A percentile compares a stretch with the other conserved stretches of the same genome.
Evolutionary conservation across 2,329 filamentous ascomycete species (phyloP).

Genomic region (Cladosporium oxysporum): DNA sequence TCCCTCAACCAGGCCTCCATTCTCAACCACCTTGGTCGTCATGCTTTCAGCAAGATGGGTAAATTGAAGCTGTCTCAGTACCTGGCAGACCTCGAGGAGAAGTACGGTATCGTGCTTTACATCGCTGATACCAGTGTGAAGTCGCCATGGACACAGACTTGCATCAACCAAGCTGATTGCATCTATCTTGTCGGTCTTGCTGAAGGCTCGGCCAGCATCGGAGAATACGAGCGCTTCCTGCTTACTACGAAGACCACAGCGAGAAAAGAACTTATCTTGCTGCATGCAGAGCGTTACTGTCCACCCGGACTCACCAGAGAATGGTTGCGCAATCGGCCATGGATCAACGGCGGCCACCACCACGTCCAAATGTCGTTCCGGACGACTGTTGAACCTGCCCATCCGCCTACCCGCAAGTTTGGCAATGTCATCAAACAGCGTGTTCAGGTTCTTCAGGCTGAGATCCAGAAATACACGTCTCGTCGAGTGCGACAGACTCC

Average conservation of each 20-base stretch:
- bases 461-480: constrained; percentile 97
- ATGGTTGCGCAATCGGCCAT: constrained; percentile 86
- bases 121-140: constrained; percentile 97
- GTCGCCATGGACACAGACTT: constrained; percentile 97
- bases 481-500: constrained; percentile 85
- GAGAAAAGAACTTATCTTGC: constrained; percentile 83
- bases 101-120: constrained; percentile 93
- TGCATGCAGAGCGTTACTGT: constrained; percentile 88
- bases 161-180: constrained; percentile 94
- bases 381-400: constrained; percentile 66
- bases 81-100: constrained; percentile 93
- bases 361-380: constrained; percentile 95
- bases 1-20: constrained; percentile 93
- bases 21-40: constrained; percentile 88
- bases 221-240: constrained; percentile 95
- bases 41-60: constrained; percentile 96
- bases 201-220: constrained; percentile 84
- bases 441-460: constrained; percentile 91
- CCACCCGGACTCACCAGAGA: constrained; percentile 79
- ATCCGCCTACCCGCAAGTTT: constrained; percentile 73
- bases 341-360: constrained; percentile 97
- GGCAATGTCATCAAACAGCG: constrained; percentile 86
- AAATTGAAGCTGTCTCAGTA: constrained; percentile 96
- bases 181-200: constrained; percentile 90
- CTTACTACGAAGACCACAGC: constrained; percentile 97